phyloP scores from a whole-genome alignment of 148 eudicot genomes.

The Camellia japonica region DNA sequence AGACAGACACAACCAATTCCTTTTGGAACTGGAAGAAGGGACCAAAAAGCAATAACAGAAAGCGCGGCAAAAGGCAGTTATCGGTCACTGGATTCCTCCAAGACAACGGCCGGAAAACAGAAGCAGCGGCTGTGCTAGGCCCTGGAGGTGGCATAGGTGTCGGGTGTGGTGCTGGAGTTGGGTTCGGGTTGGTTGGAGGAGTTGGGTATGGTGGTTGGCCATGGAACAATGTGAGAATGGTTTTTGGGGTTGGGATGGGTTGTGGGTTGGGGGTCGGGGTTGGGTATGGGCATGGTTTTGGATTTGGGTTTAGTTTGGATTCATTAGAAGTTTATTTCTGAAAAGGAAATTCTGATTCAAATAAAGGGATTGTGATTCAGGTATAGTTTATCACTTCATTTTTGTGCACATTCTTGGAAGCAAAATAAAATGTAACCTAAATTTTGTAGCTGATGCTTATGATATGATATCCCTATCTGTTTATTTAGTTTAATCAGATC shows the following conservation, averaged over 20 bases:
- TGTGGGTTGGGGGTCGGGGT: conserved; percentile 67
- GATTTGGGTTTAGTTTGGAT: conserved; percentile 42
- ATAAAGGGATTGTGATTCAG: conserved; percentile 19
- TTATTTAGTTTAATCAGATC: too few species aligned
- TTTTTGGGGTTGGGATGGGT: conserved; percentile 12
- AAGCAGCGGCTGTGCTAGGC: conserved; percentile 29
- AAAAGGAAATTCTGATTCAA: conserved; percentile 16
- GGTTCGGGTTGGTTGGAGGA: conserved; percentile 54
- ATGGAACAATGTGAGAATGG: conserved; percentile 43
- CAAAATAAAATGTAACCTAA: too few species aligned
- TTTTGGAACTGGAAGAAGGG: conserved; percentile 42
- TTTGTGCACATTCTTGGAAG: too few species aligned
- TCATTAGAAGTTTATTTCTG: conserved; percentile 14
- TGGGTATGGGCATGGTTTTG: conserved; percentile 56
- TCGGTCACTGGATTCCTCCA: conserved; percentile 27
- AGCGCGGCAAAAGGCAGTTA: conserved; percentile 5
- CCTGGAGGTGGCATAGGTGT: conserved; percentile 60
- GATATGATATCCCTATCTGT: too few species aligned
- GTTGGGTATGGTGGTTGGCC: conserved; percentile 40
- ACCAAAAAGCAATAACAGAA: not conserved
- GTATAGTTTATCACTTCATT: conserved; percentile 12
- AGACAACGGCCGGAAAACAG: conserved; percentile 21
- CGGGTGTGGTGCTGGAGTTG: conserved; percentile 64
- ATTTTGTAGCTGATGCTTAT: too few species aligned
- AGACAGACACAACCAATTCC: conserved; percentile 23